These are phyloP conservation scores for Ceratocystis cacaofunesta DNA, from an alignment of 2,329 filamentous ascomycete genomes.

Conservation along the genomic window DNA sequence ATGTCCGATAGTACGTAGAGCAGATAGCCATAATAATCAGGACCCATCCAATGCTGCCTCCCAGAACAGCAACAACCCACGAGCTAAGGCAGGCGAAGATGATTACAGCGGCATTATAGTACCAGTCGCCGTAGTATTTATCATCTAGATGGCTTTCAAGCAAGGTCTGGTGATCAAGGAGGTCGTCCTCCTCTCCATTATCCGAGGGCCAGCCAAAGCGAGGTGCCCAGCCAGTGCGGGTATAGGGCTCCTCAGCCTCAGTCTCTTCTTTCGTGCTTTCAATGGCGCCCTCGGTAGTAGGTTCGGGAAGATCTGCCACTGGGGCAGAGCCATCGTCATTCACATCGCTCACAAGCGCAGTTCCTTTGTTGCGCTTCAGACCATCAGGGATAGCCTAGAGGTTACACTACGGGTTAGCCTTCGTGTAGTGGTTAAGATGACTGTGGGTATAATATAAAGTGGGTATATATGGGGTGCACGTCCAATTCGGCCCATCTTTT, in stretches of 20 bases:
- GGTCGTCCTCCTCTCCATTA: constrained; percentile 43
- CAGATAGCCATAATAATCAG: constrained; percentile 85
- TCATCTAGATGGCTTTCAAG: constrained; percentile 74
- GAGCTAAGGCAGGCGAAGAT: constrained; percentile 81
- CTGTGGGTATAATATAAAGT: background rate
- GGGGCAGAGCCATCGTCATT: constrained; percentile 50
- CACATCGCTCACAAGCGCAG: constrained; percentile 64
- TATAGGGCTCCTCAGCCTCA: constrained; percentile 34
- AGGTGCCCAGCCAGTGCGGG: constrained; percentile 71
- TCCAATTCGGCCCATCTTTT: background rate
- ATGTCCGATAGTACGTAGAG: constrained; percentile 92
- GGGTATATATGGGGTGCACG: background rate
- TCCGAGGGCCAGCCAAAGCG: constrained; percentile 59
- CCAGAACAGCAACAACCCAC: constrained; percentile 78
- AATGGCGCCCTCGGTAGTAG: constrained; percentile 55
- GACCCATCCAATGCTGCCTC: constrained; percentile 85
- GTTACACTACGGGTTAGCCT: background rate
- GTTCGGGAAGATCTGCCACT: constrained; percentile 62
- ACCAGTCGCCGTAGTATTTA: constrained; percentile 94
- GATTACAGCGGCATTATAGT: constrained; percentile 91
- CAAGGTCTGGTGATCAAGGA: constrained; percentile 79
- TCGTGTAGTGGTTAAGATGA: background rate
- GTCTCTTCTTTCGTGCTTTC: constrained; percentile 37
- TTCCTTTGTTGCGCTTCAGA: constrained; percentile 48
- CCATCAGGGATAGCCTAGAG: constrained; percentile 46